Base-by-base conservation (phyloP, 2,329 filamentous ascomycete genomes). In the Tolypocladium amazonense region DNA sequence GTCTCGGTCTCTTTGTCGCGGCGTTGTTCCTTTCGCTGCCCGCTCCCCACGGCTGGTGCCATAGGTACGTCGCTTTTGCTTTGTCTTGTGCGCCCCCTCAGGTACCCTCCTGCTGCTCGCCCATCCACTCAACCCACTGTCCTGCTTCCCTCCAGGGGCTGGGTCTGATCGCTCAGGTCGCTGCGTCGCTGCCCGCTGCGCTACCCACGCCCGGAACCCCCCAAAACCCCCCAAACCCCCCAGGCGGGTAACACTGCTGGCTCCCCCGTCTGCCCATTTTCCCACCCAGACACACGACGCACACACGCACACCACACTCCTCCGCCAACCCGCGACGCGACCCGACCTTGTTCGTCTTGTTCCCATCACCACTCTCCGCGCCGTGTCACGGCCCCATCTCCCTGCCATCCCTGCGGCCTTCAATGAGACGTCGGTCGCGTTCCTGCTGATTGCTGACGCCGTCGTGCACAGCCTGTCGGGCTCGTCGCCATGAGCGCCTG, bases 401-500 rank as follows among this genome's bases (percentile, higher is more conserved):
- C 70, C 76, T 50, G 78, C 64, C 67, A 65, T 69, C 67, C 67
- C 65, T 72, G 68, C 65, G 67, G 65, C 64, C 65, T 69, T 73
- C 73, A 69, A 76, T 76, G 73, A 75, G 71, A 74, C 70, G 69
- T 68, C 70, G 70, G 66, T 68, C 67, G 67, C 65, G 67, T 73
- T 67, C 66, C 68, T 71, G 67, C 70, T 75, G 69, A 74, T 76
- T 70, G 73, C 76, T 79, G 73, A 81, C 78, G 69, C 72, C 70
- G 71, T 68, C 67, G 67, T 70, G 68, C 68, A 69, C 69, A 76
- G 74, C 70, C 73, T 73, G 78, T 77, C 71, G 70, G 73, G 72
- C 68, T 72, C 72, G 73, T 77, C 73, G 81, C 81, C 79, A 87
- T 88, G 85, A 87, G 81, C 79, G 83, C 84, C 78, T 88, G 85